Evolutionary conservation across 768 basidiomycete genomes (phyloP).

Genomic region (Tremella mesenterica): DNA sequence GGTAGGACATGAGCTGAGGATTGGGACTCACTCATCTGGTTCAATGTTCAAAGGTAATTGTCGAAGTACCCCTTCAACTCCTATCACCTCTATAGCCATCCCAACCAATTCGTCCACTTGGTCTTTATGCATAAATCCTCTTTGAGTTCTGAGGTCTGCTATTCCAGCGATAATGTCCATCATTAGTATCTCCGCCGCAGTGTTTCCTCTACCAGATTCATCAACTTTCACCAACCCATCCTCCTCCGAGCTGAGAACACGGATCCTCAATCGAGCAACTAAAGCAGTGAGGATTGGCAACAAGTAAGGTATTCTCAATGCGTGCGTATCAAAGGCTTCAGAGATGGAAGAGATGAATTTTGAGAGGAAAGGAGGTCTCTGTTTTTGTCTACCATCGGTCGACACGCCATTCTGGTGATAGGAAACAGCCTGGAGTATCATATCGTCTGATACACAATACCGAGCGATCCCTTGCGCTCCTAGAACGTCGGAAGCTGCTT

Average conservation of each 20-base stretch:
- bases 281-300: slow-evolving; percentile 66
- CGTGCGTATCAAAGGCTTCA: slow-evolving; percentile 63
- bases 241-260: slow-evolving; percentile 40
- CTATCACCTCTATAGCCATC: slow-evolving; percentile 72
- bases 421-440: slow-evolving; percentile 48
- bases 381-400: slow-evolving; percentile 48
- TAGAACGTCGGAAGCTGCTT: slow-evolving; percentile 37
- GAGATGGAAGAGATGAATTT: slow-evolving; percentile 58
- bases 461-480: slow-evolving; percentile 49
- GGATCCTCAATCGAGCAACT: slow-evolving; percentile 55
- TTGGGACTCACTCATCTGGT: slow-evolving; percentile 58
- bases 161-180: slow-evolving; percentile 62
- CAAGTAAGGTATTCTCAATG: slow-evolving; percentile 68
- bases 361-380: slow-evolving; percentile 54
- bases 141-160: slow-evolving; percentile 64
- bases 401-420: slow-evolving; percentile 47
- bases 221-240: slow-evolving; percentile 36
- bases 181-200: slow-evolving; percentile 63
- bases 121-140: slow-evolving; percentile 84
- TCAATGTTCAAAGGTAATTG: slow-evolving; percentile 79
- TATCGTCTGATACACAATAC: slow-evolving; percentile 60
- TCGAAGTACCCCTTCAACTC: slow-evolving; percentile 67
- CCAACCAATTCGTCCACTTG: slow-evolving; percentile 70
- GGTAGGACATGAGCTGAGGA: neutral
- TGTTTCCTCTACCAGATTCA: slow-evolving; percentile 44